Percentiles rank a stretch among this genome's conserved stretches.
These are phyloP conservation scores for Silene vulgaris DNA, from an alignment of 179 eudicot genomes.

Conservation along the genomic window DNA sequence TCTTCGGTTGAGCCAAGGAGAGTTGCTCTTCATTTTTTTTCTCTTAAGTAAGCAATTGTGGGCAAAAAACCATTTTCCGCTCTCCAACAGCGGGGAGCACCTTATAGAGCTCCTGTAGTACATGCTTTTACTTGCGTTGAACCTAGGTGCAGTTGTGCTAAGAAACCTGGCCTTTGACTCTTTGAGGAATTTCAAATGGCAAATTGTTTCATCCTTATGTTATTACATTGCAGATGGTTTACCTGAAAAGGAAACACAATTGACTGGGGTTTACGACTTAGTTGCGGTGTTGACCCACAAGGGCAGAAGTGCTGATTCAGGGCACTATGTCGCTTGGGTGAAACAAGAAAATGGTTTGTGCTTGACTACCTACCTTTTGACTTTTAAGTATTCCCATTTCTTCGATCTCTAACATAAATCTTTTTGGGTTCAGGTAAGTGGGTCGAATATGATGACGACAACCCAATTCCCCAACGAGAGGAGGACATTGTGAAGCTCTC, in stretches of 20 bases:
- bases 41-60: too few relatives aligned
- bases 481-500: slow-evolving; percentile 85
- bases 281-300: slow-evolving; percentile 92
- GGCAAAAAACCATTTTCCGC: too few relatives aligned
- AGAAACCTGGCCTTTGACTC: background rate
- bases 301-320: slow-evolving; percentile 99
- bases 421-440: slow-evolving; percentile 60
- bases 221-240: slow-evolving; percentile 28
- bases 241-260: slow-evolving; percentile 50
- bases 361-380: background rate
- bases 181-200: background rate
- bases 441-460: slow-evolving; percentile 82
- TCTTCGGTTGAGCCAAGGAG: too few relatives aligned
- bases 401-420: background rate
- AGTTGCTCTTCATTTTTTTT: too few relatives aligned
- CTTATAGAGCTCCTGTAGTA: too few relatives aligned
- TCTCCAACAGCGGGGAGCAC: too few relatives aligned
- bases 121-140: too few relatives aligned
- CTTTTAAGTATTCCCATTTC: background rate
- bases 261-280: slow-evolving; percentile 87
- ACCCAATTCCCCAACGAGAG: slow-evolving; percentile 70
- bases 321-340: slow-evolving; percentile 98
- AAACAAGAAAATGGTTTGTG: slow-evolving; percentile 87
- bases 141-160: background rate
- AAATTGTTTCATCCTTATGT: slow-evolving; percentile 12